Evolutionary conservation across 2,329 filamentous ascomycete genomes (phyloP).

Genomic region (Aspergillus clavatus): DNA sequence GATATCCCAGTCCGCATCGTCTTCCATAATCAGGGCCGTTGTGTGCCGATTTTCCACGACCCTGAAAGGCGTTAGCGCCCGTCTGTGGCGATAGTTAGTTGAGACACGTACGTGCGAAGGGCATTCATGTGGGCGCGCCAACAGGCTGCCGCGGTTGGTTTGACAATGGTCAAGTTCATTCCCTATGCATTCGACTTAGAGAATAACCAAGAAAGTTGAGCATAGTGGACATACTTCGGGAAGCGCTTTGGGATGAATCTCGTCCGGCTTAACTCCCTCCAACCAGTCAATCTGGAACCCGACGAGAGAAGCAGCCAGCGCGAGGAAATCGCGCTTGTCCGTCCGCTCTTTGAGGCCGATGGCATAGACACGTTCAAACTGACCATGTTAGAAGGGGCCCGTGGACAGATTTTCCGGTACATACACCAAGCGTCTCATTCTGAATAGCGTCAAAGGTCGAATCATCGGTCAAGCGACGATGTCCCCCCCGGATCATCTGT

Average conservation of each 20-base stretch:
- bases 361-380: constrained; percentile 46
- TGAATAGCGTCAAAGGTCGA: constrained; percentile 18
- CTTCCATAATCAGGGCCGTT: constrained; percentile 52
- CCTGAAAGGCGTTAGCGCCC: constrained; percentile 13
- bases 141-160: constrained; percentile 36
- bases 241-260: constrained; percentile 41
- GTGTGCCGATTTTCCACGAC: constrained; percentile 45
- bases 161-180: constrained; percentile 9
- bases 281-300: constrained; percentile 44
- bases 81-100: neutral
- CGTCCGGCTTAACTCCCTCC: constrained; percentile 40
- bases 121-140: constrained; percentile 42
- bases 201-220: neutral
- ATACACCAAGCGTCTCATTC: constrained; percentile 26
- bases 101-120: constrained; percentile 26
- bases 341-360: constrained; percentile 45
- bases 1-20: constrained; percentile 57
- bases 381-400: neutral
- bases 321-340: constrained; percentile 48
- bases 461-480: constrained; percentile 9
- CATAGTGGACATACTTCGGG: constrained; percentile 25
- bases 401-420: neutral
- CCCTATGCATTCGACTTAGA: constrained; percentile 15
- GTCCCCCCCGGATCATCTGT: constrained; percentile 4
- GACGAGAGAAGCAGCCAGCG: constrained; percentile 40